Evolutionary conservation across 2,329 filamentous ascomycete species (phyloP), one percentile per base, ranked within the genome.

Genomic region (Pseudovirgaria hyperparasitica): DNA sequence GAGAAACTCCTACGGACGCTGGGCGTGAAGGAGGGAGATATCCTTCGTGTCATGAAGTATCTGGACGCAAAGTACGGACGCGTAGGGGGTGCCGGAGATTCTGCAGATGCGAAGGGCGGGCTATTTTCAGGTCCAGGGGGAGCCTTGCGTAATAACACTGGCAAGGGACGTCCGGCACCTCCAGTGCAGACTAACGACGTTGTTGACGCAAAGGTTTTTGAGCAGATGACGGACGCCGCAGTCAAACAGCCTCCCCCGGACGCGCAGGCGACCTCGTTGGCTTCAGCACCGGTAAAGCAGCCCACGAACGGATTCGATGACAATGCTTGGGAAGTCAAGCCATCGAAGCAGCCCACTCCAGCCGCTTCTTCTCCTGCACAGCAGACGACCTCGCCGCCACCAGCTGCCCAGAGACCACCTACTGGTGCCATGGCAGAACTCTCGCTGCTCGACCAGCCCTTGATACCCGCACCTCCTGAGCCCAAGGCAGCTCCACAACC

Each of bases 291-390:
- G 19, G 50, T 58, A 19, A 42, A 66, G 19, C 64, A 69, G 32
- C 59, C 60, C 26, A 54, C 55, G 22, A 60, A 64, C 32, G 82
- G 82, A 3, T 96, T 96, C 45, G 90, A 98, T 27, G 90, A 96
- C 46, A 84, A 96, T 60, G 90, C 90, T 6, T 98, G 90, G 90
- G 82, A 92, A 44, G 78, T 93, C 26, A 94, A 94, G 58, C 82
- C 84, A 11, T 70, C 78, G 9, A 78, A 74, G 47, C 69, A 75
- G 29, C 40, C 55, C 4, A 41, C 57, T 22, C 48, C 63, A 13
- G 38, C 58, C 39, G 34, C 55, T 22, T 37, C 52, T 32, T 35
- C 56, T 18, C 41, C 58, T 23, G 47, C 62, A 18, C 39, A 54
- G 29, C 16, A 25, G 17, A 25, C 30, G 12, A 19, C 27, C 5